Conservation (phyloP, 2,329 filamentous ascomycete genomes). For the Colletotrichum karsti region DNA sequence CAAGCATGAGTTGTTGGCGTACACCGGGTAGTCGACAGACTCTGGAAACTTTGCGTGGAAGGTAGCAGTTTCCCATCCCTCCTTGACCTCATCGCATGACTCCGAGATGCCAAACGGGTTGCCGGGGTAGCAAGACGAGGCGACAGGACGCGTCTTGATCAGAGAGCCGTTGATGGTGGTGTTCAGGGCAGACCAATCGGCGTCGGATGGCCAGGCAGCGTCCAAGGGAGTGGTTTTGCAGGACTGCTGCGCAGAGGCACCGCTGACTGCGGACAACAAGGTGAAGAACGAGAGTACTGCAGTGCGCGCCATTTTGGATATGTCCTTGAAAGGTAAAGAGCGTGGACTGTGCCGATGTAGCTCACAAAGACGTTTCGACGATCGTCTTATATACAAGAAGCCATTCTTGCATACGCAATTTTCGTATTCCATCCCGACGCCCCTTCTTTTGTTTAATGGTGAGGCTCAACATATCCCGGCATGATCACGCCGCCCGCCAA, state of each 20-base stretch:
- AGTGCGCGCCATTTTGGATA: background rate
- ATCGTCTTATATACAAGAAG: background rate
- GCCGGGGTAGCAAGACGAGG: constrained; percentile 52
- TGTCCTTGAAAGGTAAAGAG: background rate
- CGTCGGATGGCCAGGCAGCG: constrained; percentile 19
- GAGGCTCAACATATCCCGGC: background rate
- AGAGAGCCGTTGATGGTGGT: constrained; percentile 51
- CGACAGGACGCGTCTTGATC: constrained; percentile 54
- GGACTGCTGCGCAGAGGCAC: constrained; percentile 5
- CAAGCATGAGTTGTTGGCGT: constrained; percentile 17
- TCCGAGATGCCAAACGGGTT: constrained; percentile 1
- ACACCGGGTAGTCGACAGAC: constrained; percentile 1
- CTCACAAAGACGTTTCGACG: background rate
- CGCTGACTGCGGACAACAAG: background rate
- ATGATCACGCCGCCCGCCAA: too few relatives aligned
- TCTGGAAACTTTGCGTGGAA: constrained; percentile 11
- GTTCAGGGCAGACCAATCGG: constrained; percentile 52
- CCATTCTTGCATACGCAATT: background rate
- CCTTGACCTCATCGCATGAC: constrained; percentile 7
- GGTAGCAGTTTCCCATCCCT: background rate
- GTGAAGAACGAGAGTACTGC: background rate
- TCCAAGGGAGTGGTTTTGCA: constrained; percentile 12
- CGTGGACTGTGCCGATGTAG: background rate
- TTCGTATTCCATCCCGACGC: constrained; percentile 4
- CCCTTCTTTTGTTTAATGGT: background rate